A percentile compares a stretch with the other conserved stretches of the same genome.
Evolutionary conservation across 106 monocot genomes (phyloP).

Genomic region (Chionographis japonica): DNA sequence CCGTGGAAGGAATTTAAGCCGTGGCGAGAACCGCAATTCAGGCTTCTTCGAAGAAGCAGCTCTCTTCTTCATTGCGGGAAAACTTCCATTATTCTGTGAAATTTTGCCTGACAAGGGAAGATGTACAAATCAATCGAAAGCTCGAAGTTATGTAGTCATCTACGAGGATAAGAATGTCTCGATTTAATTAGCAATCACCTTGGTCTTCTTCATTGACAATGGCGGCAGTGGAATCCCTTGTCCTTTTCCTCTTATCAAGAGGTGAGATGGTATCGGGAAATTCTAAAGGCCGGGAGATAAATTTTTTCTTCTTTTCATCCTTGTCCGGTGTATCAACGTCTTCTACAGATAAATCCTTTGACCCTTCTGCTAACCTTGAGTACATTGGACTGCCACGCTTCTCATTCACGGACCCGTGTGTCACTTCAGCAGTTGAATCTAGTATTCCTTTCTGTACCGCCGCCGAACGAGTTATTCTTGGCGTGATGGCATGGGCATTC

Average conservation of each 20-base stretch:
- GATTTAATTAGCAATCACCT: constrained; percentile 1
- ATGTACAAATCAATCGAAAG: not conserved
- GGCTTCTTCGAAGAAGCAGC: constrained; percentile 10
- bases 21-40: constrained; percentile 15
- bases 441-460: constrained; percentile 3
- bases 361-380: too few relatives aligned
- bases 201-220: not conserved
- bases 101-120: not conserved
- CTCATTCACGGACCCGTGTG: not conserved
- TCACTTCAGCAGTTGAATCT: constrained; percentile 1
- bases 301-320: constrained; percentile 15
- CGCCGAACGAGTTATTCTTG: constrained; percentile 16
- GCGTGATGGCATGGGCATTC: not conserved
- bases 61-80: constrained; percentile 12
- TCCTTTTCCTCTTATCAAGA: constrained; percentile 5
- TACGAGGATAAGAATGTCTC: too few relatives aligned
- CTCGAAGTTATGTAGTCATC: too few relatives aligned
- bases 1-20: constrained; percentile 5
- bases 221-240: not conserved
- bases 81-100: constrained; percentile 2
- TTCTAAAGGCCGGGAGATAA: not conserved
- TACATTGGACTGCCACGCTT: not conserved
- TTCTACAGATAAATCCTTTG: not conserved
- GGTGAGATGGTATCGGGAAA: not conserved
- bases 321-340: constrained; percentile 8